phyloP scores from a whole-genome alignment of 176 grass and related monocot species.

The Leersia perrieri region DNA sequence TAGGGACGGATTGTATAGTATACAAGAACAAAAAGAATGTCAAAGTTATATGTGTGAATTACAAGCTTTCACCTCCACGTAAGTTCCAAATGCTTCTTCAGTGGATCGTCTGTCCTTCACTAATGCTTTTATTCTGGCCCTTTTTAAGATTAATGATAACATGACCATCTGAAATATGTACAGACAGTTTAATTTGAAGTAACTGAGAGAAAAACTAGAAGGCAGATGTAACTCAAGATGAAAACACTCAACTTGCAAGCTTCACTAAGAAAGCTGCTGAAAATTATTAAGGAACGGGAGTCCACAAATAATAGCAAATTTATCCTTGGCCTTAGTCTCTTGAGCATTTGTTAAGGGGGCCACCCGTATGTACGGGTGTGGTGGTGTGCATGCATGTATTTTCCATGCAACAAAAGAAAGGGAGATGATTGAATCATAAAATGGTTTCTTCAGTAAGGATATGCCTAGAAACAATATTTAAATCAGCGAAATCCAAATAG shows the following conservation, averaged over 20 bases:
- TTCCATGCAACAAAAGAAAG: not conserved
- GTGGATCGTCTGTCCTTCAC: slow-evolving; percentile 84
- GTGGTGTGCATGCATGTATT: not conserved
- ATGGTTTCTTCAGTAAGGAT: not conserved
- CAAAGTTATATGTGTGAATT: not conserved
- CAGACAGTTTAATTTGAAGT: not conserved
- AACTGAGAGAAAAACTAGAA: not conserved
- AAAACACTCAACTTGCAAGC: not conserved
- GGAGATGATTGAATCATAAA: slow-evolving; percentile 1
- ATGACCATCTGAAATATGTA: slow-evolving; percentile 76
- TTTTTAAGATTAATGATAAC: slow-evolving; percentile 83
- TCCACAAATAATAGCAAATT: not conserved
- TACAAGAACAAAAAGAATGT: slow-evolving; percentile 3
- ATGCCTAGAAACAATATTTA: not conserved
- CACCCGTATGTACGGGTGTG: not conserved
- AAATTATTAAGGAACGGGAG: not conserved
- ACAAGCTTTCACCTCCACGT: slow-evolving; percentile 60
- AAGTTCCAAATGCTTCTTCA: slow-evolving; percentile 84
- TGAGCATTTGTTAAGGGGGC: not conserved
- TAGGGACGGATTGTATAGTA: not conserved
- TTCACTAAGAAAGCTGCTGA: not conserved
- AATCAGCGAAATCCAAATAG: not conserved
- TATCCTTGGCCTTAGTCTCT: not conserved
- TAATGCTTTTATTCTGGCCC: slow-evolving; percentile 82
- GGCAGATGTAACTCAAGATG: not conserved